Percentiles rank a stretch among this genome's conserved stretches.
These are phyloP conservation scores for Austropuccinia psidii DNA, from an alignment of 1,284 basidiomycete species.

Conservation along the genomic window DNA sequence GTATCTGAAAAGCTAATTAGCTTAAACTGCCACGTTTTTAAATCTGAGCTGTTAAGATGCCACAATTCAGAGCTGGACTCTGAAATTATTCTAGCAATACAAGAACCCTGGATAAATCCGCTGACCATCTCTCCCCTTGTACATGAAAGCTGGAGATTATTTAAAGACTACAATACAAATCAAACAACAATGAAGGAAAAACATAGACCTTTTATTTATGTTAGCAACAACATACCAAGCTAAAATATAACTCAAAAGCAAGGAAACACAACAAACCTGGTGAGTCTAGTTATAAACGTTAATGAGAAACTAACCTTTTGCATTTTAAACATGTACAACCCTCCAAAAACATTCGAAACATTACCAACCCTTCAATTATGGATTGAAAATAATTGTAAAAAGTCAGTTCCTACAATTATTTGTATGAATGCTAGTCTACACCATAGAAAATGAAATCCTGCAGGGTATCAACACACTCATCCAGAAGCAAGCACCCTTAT, in stretches of 20 bases:
- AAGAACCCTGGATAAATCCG: constrained; percentile 5
- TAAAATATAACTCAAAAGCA: not conserved
- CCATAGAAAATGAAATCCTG: not conserved
- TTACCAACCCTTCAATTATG: not conserved
- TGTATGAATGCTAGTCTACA: not conserved
- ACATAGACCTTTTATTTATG: not conserved
- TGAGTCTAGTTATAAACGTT: not conserved
- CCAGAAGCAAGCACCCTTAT: not conserved
- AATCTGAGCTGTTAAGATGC: too few relatives aligned
- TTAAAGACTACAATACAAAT: not conserved
- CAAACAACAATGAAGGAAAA: not conserved
- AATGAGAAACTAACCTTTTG: not conserved
- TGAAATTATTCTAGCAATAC: too few relatives aligned
- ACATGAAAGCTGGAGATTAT: not conserved
- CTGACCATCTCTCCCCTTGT: not conserved
- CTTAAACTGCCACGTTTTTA: too few relatives aligned
- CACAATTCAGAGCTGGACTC: too few relatives aligned
- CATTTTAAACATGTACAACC: not conserved
- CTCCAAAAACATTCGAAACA: not conserved
- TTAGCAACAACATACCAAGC: not conserved
- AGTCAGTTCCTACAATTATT: not conserved
- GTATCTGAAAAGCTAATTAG: too few relatives aligned
- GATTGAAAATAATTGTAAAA: not conserved
- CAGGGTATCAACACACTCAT: not conserved
- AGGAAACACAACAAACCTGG: not conserved